phyloP scores from a whole-genome alignment of 2,329 filamentous ascomycete genomes.

The Huntiella savannae region DNA sequence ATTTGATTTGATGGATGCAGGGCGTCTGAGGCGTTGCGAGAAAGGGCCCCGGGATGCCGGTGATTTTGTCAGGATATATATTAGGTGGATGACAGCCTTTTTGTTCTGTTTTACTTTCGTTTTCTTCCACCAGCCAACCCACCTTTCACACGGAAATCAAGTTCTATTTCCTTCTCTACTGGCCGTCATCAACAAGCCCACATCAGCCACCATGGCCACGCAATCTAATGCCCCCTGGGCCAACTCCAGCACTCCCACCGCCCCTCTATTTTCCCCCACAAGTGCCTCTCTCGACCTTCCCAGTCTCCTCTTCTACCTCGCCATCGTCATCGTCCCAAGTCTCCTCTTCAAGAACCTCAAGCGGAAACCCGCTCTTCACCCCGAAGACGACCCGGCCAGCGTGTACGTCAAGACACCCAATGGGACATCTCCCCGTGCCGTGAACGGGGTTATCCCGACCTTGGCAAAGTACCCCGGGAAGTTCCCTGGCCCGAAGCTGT shows the following conservation, averaged over 20 bases:
- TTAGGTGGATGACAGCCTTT: too few relatives aligned
- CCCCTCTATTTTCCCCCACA: neutral
- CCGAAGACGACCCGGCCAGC: neutral
- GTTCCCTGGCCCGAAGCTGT: slow-evolving; percentile 29
- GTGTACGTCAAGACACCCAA: neutral
- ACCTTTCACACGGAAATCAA: neutral
- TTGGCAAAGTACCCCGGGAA: slow-evolving; percentile 13
- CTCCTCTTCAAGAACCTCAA: slow-evolving; percentile 24
- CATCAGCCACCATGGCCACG: slow-evolving; percentile 5
- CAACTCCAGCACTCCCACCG: neutral
- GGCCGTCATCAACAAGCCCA: neutral
- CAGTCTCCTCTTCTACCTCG: slow-evolving; percentile 25
- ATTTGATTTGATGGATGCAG: too few relatives aligned
- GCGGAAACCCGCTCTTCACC: slow-evolving; percentile 12
- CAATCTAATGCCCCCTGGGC: slow-evolving; percentile 8
- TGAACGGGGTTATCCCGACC: neutral
- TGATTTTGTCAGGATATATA: too few relatives aligned
- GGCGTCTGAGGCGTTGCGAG: too few relatives aligned
- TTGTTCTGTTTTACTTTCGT: neutral
- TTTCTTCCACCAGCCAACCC: neutral
- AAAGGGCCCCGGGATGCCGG: too few relatives aligned
- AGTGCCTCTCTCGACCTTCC: slow-evolving; percentile 22
- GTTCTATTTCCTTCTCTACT: neutral
- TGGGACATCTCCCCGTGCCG: slow-evolving; percentile 14
- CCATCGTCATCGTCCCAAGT: slow-evolving; percentile 21